Conservation (phyloP, 306 rosid genomes). For the Citrullus amarus region DNA sequence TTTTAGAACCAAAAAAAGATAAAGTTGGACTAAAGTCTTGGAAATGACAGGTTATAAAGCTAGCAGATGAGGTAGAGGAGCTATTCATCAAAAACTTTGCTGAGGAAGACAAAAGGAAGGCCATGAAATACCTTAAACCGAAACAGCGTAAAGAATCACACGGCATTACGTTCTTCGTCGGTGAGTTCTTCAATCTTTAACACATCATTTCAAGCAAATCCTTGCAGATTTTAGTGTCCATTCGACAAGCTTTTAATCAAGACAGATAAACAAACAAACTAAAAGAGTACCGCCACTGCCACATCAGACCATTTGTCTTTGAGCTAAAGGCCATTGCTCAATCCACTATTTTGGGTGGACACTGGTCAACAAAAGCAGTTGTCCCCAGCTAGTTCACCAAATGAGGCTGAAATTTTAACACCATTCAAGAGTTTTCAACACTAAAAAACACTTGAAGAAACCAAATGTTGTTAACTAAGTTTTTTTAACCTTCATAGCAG, state of each 20-base stretch:
- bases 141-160: slow-evolving; percentile 72
- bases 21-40: slow-evolving; percentile 6
- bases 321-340: slow-evolving; percentile 22
- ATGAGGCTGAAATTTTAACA: neutral
- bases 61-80: slow-evolving; percentile 79
- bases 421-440: neutral
- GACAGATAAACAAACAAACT: neutral
- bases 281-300: slow-evolving; percentile 16
- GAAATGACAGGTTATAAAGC: slow-evolving; percentile 57
- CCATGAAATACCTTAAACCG: slow-evolving; percentile 93
- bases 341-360: slow-evolving; percentile 25
- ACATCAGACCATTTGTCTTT: slow-evolving; percentile 44
- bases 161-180: slow-evolving; percentile 76
- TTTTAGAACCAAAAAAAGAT: neutral
- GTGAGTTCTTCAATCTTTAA: slow-evolving; percentile 32
- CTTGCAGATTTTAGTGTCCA: neutral
- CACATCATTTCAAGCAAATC: neutral
- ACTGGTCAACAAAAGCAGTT: slow-evolving; percentile 28
- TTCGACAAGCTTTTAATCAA: neutral
- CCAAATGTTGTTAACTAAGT: neutral
- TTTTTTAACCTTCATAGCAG: neutral
- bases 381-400: slow-evolving; percentile 20
- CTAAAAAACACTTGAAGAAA: neutral
- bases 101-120: slow-evolving; percentile 68
- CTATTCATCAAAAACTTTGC: slow-evolving; percentile 56